Conservation (phyloP, 805 yeast genomes). For the Candida krabiensis region DNA sequence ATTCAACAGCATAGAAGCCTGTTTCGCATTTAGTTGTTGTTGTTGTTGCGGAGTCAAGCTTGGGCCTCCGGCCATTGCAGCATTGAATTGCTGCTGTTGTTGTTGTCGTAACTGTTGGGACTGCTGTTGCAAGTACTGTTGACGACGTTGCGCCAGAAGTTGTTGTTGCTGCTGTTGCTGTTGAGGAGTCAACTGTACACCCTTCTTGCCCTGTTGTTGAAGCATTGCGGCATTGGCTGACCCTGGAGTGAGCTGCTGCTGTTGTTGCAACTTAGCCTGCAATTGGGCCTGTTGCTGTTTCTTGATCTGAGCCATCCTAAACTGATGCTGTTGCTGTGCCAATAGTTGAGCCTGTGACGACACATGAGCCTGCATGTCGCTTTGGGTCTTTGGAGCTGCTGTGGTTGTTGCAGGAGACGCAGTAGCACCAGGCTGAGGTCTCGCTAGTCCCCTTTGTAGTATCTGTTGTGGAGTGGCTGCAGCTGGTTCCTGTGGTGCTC, state of each 20-base stretch:
- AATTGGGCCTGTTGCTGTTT: conserved; percentile 19
- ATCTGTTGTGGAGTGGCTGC: conserved; percentile 8
- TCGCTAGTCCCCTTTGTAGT: conserved; percentile 7
- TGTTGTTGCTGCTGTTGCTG: conserved; percentile 25
- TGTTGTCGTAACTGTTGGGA: conserved; percentile 24
- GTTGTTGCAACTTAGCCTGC: conserved; percentile 18
- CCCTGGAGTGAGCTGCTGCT: conserved; percentile 16
- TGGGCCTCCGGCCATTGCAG: conserved; percentile 5
- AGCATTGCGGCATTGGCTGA: conserved; percentile 2
- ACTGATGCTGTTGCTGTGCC: conserved; percentile 22
- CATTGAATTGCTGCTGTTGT: conserved; percentile 16
- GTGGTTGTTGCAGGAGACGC: conserved; percentile 1
- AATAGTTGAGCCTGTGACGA: conserved; percentile 16
- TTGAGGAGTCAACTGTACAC: conserved; percentile 20
- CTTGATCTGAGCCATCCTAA: conserved; percentile 20
- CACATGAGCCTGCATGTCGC: conserved; percentile 15
- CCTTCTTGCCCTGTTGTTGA: conserved; percentile 18
- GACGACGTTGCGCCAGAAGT: conserved; percentile 22
- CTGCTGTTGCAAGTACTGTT: conserved; percentile 22
- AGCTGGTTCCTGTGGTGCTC: conserved; percentile 2
- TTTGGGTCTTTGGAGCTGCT: conserved; percentile 6
- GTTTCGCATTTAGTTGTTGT: conserved; percentile 22
- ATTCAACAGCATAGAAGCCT: conserved; percentile 24
- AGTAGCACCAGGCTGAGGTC: conserved; percentile 6
- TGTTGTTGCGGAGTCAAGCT: conserved; percentile 20